phyloP scores from a whole-genome alignment of 441 rosid genomes.

The Capsella rubella region DNA sequence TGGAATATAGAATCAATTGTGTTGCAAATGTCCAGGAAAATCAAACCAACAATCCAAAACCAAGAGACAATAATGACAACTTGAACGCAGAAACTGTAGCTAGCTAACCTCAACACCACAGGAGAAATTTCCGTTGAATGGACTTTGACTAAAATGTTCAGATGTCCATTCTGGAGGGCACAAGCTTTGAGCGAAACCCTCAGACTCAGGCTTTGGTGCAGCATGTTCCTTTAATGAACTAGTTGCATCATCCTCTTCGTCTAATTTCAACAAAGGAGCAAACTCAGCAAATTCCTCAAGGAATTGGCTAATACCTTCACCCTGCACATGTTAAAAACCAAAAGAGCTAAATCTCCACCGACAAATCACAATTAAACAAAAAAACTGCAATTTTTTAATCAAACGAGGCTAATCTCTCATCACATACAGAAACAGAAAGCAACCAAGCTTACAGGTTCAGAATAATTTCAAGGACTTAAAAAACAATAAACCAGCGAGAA shows the following conservation, averaged over 20 bases:
- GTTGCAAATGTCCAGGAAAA: neutral
- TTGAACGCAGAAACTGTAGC: slow-evolving; percentile 4
- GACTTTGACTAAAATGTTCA: slow-evolving; percentile 50
- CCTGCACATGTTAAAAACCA: slow-evolving; percentile 42
- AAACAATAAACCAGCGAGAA: slow-evolving; percentile 3
- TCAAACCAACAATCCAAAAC: slow-evolving; percentile 5
- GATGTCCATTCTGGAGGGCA: slow-evolving; percentile 33
- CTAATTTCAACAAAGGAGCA: slow-evolving; percentile 54
- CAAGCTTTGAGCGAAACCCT: slow-evolving; percentile 45
- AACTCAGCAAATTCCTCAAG: slow-evolving; percentile 61
- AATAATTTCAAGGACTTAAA: neutral
- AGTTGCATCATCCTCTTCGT: slow-evolving; percentile 72
- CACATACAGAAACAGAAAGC: neutral
- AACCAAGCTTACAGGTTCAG: slow-evolving; percentile 8
- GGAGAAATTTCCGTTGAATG: slow-evolving; percentile 45
- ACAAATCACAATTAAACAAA: neutral
- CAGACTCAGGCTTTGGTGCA: slow-evolving; percentile 53
- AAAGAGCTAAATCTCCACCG: neutral
- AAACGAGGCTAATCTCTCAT: slow-evolving; percentile 6
- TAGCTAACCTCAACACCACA: slow-evolving; percentile 53
- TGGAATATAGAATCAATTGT: slow-evolving; percentile 11
- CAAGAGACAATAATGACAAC: slow-evolving; percentile 3
- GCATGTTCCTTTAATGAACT: slow-evolving; percentile 55
- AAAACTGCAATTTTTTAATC: neutral
- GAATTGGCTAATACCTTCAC: slow-evolving; percentile 57